Base-by-base conservation (phyloP, 2,329 filamentous ascomycete genomes). In the Diaporthe amygdali region DNA sequence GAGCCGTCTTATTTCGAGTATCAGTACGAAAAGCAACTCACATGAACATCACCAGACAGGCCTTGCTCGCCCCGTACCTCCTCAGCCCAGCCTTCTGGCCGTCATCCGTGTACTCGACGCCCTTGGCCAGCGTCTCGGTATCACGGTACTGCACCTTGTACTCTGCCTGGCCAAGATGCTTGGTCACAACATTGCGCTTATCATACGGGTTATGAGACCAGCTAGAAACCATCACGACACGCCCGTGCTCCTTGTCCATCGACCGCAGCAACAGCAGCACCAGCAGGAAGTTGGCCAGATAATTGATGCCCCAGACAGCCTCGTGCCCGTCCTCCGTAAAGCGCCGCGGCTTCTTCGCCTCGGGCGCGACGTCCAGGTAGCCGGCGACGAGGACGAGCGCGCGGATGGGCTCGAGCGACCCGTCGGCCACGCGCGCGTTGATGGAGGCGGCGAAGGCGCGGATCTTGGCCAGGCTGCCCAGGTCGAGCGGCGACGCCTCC, bases 301-400 rank as follows among this genome's bases (percentile, higher is more conserved):
- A 77, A 51, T 77, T 77, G 20, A 72, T 59, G 0, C 30, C 52
- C 51, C 78, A 78, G 0, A 71, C 73, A 4, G 39, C 74, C 47
- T 78, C 76, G 22, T 46, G 41, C 4, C 67, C 67, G 4, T 70
- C 61, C 30, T 52, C 68, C 1, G 68, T 66, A 9, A 78, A 69
- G 2, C 66, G 66, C 17, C 66, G 30, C 15, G 66, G 66, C 66
- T 39, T 39, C 4, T 25, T 22, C 3, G 66, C 54, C 69, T 76
- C 76, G 37, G 70, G 71, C 27, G 63, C 66, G 15, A 74, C 74
- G 3, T 80, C 77, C 52, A 76, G 72, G 66, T 69, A 78, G 1
- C 72, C 79, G 1, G 78, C 78, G 51, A 76, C 78, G n/a, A 85
- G 78, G 10, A 84, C 80, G 5, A 85, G 75, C 1, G 77, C 81